Base-by-base conservation (phyloP, 2,329 filamentous ascomycete species). In the Lecanicillium sp. region DNA sequence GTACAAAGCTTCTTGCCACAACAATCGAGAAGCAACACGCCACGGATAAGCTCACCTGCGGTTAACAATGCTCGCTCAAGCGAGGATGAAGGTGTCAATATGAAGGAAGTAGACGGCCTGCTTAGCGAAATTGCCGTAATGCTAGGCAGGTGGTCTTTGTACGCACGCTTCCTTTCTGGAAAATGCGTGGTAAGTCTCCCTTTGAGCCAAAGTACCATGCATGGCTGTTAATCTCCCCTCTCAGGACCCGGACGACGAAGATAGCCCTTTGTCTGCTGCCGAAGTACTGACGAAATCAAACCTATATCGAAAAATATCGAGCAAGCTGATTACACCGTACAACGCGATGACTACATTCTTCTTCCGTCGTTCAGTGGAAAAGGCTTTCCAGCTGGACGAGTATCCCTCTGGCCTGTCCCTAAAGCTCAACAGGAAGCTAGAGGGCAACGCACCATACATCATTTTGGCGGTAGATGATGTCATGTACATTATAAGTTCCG, bases 401-500 rank as follows among this genome's bases (percentile, higher is more conserved):
- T 76, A 81, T 15, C 92, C 92, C 0, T 65, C 72, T 1, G 87
- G 87, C 15, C 67, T 98, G 15, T 84, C 85, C 0, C 69, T 98
- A 25, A 87, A 81, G 54, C 70, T 82, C 30, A 81, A 74, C 52
- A 84, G 74, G 53, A 71, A 82, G 4, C 69, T 95, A 31, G 78
- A 83, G 37, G 76, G 81, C 42, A 87, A 88, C 50, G 77, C 87
- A 3, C 92, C 92, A 1, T 94, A 87, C 55, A 95, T 98, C 52
- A 90, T 92, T 31, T 88, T 89, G 2, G 89, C 90, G 1, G 89
- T 98, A 8, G 92, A 98, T 65, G 92, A 96, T 64, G 88, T 97
- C 54, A 97, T 98, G 90, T 98, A 97, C 62, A 96, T 98, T 51
- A 86, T 95, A 56, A 94, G 94, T 56, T 83, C 90, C 36, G 84